Percentiles rank a stretch among this genome's conserved stretches.
Evolutionary conservation across 345 rosid genomes (phyloP).

Genomic region (Passiflora organensis): DNA sequence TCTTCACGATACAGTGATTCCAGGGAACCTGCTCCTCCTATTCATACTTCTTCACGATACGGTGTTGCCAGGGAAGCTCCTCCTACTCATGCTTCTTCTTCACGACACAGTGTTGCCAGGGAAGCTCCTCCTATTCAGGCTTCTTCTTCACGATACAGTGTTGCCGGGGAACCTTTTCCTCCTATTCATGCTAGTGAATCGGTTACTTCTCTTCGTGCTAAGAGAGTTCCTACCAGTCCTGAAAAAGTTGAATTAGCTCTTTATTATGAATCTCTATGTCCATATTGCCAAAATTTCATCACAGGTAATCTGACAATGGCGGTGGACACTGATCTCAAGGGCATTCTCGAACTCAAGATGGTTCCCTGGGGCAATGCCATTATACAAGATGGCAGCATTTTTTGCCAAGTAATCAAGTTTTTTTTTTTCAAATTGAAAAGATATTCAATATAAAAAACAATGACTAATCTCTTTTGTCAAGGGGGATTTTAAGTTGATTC

Average conservation of each 20-base stretch:
- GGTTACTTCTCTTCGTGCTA: neutral
- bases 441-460: neutral
- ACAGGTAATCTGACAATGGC: conserved; percentile 24
- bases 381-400: conserved; percentile 20
- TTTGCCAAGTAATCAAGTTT: conserved; percentile 38
- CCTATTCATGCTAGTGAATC: neutral
- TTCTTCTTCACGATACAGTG: neutral
- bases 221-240: neutral
- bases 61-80: neutral
- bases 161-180: neutral
- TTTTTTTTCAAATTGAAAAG: neutral
- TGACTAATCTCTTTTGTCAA: neutral
- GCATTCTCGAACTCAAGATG: conserved; percentile 41
- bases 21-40: neutral
- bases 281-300: conserved; percentile 36
- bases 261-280: conserved; percentile 50
- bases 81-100: neutral
- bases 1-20: neutral
- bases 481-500: neutral
- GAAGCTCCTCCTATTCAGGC: neutral
- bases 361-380: conserved; percentile 49
- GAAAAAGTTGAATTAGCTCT: conserved; percentile 16
- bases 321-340: conserved; percentile 25
- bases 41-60: neutral
- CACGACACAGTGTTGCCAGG: neutral